phyloP scores from a whole-genome alignment of 192 early-diverging fungal genomes.

The Mortierella claussenii region DNA sequence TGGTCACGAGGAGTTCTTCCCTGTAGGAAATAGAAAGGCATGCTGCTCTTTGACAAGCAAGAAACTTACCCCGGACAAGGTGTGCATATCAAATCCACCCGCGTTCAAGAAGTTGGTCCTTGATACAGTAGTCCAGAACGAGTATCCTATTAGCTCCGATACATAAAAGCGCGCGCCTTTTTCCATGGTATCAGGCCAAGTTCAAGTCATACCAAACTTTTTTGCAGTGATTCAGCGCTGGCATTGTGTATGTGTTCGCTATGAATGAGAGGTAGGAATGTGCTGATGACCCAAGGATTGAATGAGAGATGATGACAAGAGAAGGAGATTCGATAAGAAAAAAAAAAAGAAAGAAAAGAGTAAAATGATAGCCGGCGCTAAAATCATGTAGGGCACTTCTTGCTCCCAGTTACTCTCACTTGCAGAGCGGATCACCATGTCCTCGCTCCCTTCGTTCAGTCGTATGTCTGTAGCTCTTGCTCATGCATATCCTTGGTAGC shows the following conservation, averaged over 20 bases:
- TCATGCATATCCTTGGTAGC: no score
- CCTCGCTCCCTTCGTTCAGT: no score
- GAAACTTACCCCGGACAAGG: constrained; percentile 31
- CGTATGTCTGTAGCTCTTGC: no score
- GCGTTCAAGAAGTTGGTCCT: constrained; percentile 39
- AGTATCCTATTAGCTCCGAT: not conserved
- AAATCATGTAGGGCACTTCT: no score
- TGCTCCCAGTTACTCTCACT: no score
- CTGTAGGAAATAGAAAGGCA: not conserved
- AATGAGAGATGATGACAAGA: not conserved
- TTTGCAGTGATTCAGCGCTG: constrained; percentile 32
- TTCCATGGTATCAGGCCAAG: no score
- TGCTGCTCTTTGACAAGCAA: not conserved
- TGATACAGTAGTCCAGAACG: not conserved
- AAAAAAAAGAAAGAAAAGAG: not conserved
- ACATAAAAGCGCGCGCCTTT: no score
- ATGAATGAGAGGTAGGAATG: not conserved
- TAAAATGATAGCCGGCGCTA: no score
- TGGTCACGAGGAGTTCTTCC: no score
- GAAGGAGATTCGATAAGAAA: not conserved
- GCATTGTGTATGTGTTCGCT: constrained; percentile 10
- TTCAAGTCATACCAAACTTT: constrained; percentile 43
- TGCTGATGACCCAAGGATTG: constrained; percentile 6
- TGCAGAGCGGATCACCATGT: no score
- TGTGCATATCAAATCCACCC: constrained; percentile 37